Base-by-base conservation (phyloP, 495 filamentous ascomycete species). In the Neurospora sp. region DNA sequence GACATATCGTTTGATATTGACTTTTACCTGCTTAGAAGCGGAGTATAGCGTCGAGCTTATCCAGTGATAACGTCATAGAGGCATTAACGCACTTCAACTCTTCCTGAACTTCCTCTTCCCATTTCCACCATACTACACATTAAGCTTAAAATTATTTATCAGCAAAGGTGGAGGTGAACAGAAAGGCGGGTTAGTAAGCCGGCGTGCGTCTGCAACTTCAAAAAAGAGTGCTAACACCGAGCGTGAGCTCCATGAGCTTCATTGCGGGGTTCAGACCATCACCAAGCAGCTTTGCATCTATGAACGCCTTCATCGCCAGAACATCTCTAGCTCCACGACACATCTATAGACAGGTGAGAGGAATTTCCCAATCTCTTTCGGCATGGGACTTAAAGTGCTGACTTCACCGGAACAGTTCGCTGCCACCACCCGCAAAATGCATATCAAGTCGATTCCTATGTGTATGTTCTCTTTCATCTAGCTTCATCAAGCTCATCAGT, bases 361-460 rank as follows among this genome's bases (percentile, higher is more conserved):
- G 12, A 35, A 2, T 27, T 31, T 14, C 20, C 20, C 1, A n/a
- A 12, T 40, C 42, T 6, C n/a, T 69, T 71, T 53, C 69, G 73
- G 73, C 40, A 69, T 74, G 65, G 44, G 27, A 75, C 61, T 70
- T 71, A 44, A 48, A 45, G 42, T 8, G 20, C 16, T 39, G 16
- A 70, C 59, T 74, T 38, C 65, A 31, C 1, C 9, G 8, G 10
- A 37, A 16, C 72, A 84, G 83, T 79, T 79, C 70, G 71, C 53
- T 65, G 53, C 76, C 70, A 71, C 73, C 71, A 70, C 76, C 42
- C 84, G 87, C 81, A 81, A 80, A 75, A 99, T 99, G 96, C 94
- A 98, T 90, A 91, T 99, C 82, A 89, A 94, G 81, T 94, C 93
- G 71, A 97, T 99, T 84, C 96, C 96, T 41, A 99, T 98, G 96